Conservation (phyloP, 2,329 filamentous ascomycete genomes). For the Trichoderma sp. region DNA sequence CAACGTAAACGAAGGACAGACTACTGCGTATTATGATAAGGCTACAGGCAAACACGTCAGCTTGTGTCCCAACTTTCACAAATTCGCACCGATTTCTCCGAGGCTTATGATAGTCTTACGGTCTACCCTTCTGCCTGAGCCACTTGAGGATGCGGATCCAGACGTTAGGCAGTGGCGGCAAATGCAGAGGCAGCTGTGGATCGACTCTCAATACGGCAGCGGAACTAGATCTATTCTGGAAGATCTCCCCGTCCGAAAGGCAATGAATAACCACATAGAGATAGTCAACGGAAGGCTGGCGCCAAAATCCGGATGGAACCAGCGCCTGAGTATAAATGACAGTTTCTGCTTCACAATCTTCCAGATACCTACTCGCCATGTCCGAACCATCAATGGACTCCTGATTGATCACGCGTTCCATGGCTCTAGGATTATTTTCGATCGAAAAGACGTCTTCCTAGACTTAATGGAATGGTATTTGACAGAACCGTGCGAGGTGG, state of each 20-base stretch:
- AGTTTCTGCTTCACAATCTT: background rate
- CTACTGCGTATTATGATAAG: background rate
- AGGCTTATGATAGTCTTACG: background rate
- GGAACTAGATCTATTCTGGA: background rate
- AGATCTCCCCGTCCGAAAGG: background rate
- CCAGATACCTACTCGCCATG: background rate
- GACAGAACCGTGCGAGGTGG: background rate
- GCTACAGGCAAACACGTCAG: background rate
- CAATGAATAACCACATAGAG: background rate
- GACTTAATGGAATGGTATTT: conserved; percentile 2
- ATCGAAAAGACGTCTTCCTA: background rate
- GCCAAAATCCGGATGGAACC: background rate
- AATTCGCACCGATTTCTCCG: conserved; percentile 1
- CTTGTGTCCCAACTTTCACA: background rate
- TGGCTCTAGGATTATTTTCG: conserved; percentile 16
- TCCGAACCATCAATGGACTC: conserved; percentile 10
- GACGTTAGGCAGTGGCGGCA: background rate
- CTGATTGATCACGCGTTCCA: conserved; percentile 15
- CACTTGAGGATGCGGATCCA: background rate
- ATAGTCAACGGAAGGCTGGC: background rate
- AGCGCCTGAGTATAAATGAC: background rate
- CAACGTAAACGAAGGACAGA: background rate
- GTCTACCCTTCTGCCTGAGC: background rate
- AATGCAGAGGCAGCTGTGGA: background rate
- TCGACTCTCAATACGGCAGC: background rate